A percentile compares a stretch with the other conserved stretches of the same genome.
Conservation (phyloP, 2,329 filamentous ascomycete genomes). For the Aureobasidium sp. region DNA sequence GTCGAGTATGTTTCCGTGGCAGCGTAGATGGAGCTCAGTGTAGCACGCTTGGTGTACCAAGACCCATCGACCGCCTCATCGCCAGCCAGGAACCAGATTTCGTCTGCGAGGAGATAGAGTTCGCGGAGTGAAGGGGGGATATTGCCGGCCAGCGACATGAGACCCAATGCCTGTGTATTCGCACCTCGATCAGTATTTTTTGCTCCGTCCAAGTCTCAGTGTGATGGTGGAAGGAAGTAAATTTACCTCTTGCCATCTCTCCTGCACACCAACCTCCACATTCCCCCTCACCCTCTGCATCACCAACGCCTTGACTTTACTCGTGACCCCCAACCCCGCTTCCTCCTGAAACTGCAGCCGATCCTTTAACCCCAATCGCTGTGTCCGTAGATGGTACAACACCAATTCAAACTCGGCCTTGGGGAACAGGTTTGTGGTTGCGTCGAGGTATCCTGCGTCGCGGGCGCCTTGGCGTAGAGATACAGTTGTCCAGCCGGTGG, state of each 20-base stretch:
- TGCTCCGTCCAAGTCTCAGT: too few species aligned
- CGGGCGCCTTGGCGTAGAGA: constrained; percentile 71
- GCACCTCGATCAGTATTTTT: not conserved
- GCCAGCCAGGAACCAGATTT: constrained; percentile 82
- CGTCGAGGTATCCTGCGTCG: constrained; percentile 79
- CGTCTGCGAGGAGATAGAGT: constrained; percentile 75
- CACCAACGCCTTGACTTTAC: constrained; percentile 63
- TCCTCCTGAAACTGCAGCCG: constrained; percentile 39
- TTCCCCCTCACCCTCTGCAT: constrained; percentile 76
- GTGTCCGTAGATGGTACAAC: constrained; percentile 64
- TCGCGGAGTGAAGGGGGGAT: constrained; percentile 70
- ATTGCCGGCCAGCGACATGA: constrained; percentile 81
- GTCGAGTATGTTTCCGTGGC: constrained; percentile 86
- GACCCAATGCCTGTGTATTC: constrained; percentile 67
- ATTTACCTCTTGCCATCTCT: constrained; percentile 86
- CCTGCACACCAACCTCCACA: constrained; percentile 51
- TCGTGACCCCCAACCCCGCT: constrained; percentile 44
- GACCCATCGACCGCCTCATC: constrained; percentile 74
- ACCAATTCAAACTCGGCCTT: constrained; percentile 76
- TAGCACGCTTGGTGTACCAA: constrained; percentile 75
- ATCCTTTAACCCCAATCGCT: constrained; percentile 53
- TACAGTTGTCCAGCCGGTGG: constrained; percentile 71
- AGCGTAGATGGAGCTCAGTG: constrained; percentile 61
- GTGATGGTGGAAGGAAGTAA: too few species aligned
- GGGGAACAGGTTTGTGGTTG: constrained; percentile 75